A percentile compares a stretch with the other conserved stretches of the same genome.
Evolutionary conservation across 2,329 filamentous ascomycete species (phyloP).

Genomic region (Amesomyces nigricolor): DNA sequence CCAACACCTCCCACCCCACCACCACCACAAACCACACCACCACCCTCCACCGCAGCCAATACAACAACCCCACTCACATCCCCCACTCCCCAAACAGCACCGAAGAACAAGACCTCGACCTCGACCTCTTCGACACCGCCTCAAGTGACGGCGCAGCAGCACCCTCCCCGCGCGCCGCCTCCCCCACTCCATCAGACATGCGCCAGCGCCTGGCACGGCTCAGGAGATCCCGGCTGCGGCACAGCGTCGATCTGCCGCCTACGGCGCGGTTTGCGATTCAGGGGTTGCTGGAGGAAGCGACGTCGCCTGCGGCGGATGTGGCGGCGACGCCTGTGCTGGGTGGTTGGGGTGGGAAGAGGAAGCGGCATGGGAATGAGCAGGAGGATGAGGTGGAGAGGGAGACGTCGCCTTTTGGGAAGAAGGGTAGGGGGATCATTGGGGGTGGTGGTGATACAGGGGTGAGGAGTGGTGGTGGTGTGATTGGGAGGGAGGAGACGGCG

Average conservation of each 20-base stretch:
- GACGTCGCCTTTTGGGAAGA: conserved; percentile 9
- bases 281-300: background rate
- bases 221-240: background rate
- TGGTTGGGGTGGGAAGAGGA: background rate
- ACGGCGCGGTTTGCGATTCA: background rate
- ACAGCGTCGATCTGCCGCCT: conserved; percentile 7
- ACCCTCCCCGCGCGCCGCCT: background rate
- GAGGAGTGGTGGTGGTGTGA: background rate
- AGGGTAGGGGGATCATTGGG: conserved; percentile 4
- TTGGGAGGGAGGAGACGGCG: conserved; percentile 17
- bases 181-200: conserved; percentile 6
- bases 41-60: background rate
- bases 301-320: conserved; percentile 1
- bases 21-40: background rate
- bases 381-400: background rate
- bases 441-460: background rate
- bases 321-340: background rate
- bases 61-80: background rate
- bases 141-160: background rate
- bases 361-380: background rate
- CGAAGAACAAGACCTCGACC: background rate
- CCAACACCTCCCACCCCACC: conserved; percentile 23
- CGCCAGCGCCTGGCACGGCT: conserved; percentile 17
- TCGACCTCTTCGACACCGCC: conserved; percentile 1
- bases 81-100: background rate